phyloP scores from a whole-genome alignment of 768 basidiomycete species.

The Nidularia sp. region DNA sequence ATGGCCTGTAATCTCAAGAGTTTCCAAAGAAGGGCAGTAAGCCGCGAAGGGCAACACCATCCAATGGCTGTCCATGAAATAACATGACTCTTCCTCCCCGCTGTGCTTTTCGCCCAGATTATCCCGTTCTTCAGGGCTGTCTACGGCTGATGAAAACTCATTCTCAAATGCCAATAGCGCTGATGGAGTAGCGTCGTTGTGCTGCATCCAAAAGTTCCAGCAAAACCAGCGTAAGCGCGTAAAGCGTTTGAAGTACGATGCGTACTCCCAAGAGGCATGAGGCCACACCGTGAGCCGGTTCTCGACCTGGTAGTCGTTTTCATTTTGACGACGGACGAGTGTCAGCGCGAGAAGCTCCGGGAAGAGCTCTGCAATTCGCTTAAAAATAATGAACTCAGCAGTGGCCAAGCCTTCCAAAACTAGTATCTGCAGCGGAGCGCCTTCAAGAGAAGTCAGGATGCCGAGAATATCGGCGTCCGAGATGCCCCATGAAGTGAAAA shows the following conservation, averaged over 20 bases:
- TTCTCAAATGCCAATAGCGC: slow-evolving; percentile 14
- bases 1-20: slow-evolving; percentile 17
- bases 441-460: slow-evolving; percentile 9
- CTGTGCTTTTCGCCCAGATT: not conserved
- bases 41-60: slow-evolving; percentile 17
- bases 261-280: slow-evolving; percentile 19
- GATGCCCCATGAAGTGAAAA: slow-evolving; percentile 16
- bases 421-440: slow-evolving; percentile 14
- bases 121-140: not conserved
- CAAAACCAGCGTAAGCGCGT: slow-evolving; percentile 16
- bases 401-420: slow-evolving; percentile 19
- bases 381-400: slow-evolving; percentile 12
- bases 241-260: slow-evolving; percentile 9
- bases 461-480: slow-evolving; percentile 10
- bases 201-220: slow-evolving; percentile 21
- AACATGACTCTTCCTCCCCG: slow-evolving; percentile 10
- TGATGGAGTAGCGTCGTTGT: slow-evolving; percentile 17
- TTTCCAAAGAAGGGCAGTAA: slow-evolving; percentile 12
- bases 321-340: slow-evolving; percentile 14
- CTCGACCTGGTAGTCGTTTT: slow-evolving; percentile 14
- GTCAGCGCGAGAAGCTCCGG: slow-evolving; percentile 17
- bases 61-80: slow-evolving; percentile 18
- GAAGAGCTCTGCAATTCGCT: slow-evolving; percentile 11
- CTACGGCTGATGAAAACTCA: slow-evolving; percentile 5
- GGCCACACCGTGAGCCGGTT: slow-evolving; percentile 18